phyloP scores from a whole-genome alignment of 352 stramenopile genomes.

The Globisporangium paddicum region DNA sequence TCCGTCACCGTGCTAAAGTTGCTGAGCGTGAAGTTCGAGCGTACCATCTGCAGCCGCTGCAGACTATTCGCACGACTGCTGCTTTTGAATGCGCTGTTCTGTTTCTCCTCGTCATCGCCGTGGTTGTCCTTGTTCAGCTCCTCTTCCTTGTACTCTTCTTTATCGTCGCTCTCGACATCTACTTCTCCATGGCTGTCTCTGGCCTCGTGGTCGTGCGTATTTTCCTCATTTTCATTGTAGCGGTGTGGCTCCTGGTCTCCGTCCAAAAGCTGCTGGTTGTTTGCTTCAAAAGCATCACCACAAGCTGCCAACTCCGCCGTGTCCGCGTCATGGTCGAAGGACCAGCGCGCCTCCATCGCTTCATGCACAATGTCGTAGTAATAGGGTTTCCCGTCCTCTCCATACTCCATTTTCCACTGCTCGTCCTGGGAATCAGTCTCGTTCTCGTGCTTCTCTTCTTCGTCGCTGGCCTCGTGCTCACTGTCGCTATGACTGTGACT shows the following conservation, averaged over 20 bases:
- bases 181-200: conserved; percentile 7
- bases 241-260: conserved; percentile 1
- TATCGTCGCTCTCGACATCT: conserved; percentile 5
- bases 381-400: conserved; percentile 10
- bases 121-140: not conserved
- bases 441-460: conserved; percentile 11
- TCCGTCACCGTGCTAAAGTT: conserved; percentile 9
- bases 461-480: conserved; percentile 15
- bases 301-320: not conserved
- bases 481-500: conserved; percentile 14
- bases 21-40: conserved; percentile 17
- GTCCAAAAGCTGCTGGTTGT: not conserved
- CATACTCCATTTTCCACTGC: conserved; percentile 7
- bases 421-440: not conserved
- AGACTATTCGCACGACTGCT: not conserved
- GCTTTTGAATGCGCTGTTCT: not conserved
- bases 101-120: not conserved
- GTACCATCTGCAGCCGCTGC: not conserved
- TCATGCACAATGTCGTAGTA: conserved; percentile 20
- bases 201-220: not conserved
- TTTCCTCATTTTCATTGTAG: conserved; percentile 1
- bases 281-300: conserved; percentile 2
- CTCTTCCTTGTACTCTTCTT: conserved; percentile 9
- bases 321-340: conserved; percentile 4
- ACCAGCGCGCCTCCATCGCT: conserved; percentile 19